A percentile compares a stretch with the other conserved stretches of the same genome.
Conservation (phyloP, 169 alveolate genomes). For the Babesia caballi region DNA sequence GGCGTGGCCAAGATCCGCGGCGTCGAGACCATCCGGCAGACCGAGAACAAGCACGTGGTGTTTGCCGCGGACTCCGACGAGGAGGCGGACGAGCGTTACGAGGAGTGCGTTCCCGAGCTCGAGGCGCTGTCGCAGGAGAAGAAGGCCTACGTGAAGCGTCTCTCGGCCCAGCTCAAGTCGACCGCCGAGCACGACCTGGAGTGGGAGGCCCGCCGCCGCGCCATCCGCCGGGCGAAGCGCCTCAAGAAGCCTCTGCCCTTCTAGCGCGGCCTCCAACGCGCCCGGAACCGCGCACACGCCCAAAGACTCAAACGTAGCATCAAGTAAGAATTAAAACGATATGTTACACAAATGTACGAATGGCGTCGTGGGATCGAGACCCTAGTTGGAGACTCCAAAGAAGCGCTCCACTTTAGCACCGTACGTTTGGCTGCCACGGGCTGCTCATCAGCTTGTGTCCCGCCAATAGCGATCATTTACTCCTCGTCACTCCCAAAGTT, state of each 20-base stretch:
- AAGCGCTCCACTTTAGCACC: too few relatives aligned
- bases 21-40: slow-evolving; percentile 39
- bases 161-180: slow-evolving; percentile 3
- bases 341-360: too few relatives aligned
- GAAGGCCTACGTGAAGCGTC: slow-evolving; percentile 14
- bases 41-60: slow-evolving; percentile 50
- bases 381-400: too few relatives aligned
- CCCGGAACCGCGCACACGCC: too few relatives aligned
- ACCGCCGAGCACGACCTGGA: slow-evolving; percentile 18
- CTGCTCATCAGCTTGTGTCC: too few relatives aligned
- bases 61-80: slow-evolving; percentile 51
- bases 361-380: too few relatives aligned
- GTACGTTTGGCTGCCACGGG: too few relatives aligned
- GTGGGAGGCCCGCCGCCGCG: slow-evolving; percentile 39
- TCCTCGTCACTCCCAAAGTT: too few relatives aligned
- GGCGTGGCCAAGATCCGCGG: slow-evolving; percentile 65
- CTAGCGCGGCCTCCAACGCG: too few relatives aligned
- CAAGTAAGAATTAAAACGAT: too few relatives aligned
- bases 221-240: slow-evolving; percentile 12
- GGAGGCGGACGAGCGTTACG: slow-evolving; percentile 13
- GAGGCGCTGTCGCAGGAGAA: slow-evolving; percentile 1
- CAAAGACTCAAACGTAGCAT: too few relatives aligned
- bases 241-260: too few relatives aligned
- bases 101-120: slow-evolving; percentile 1
- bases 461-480: slow-evolving; percentile 1